These are phyloP conservation scores for Stylosanthes scabra DNA, from an alignment of 331 rosid species.

Conservation along the genomic window DNA sequence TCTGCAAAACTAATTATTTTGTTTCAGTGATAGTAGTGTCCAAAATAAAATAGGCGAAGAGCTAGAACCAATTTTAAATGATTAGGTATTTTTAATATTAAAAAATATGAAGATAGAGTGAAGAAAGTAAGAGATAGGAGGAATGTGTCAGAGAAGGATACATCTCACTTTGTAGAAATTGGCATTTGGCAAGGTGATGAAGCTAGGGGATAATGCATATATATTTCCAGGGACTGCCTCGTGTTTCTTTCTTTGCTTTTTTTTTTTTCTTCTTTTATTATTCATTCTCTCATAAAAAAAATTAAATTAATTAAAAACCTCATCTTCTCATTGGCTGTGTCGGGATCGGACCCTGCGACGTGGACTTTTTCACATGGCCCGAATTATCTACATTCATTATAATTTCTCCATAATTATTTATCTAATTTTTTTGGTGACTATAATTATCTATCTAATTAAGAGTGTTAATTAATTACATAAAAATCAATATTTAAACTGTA, in stretches of 20 bases:
- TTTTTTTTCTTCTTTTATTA: background rate
- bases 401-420: background rate
- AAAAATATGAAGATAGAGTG: background rate
- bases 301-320: constrained; percentile 31
- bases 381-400: background rate
- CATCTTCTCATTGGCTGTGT: constrained; percentile 42
- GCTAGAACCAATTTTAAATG: background rate
- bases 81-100: too few relatives aligned
- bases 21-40: too few relatives aligned
- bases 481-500: too few relatives aligned
- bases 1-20: too few relatives aligned
- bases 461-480: too few relatives aligned
- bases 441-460: too few relatives aligned
- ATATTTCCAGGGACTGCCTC: constrained; percentile 1
- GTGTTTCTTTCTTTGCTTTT: constrained; percentile 5
- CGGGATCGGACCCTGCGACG: constrained; percentile 44
- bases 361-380: constrained; percentile 57
- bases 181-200: constrained; percentile 11
- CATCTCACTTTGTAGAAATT: constrained; percentile 51
- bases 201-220: constrained; percentile 32
- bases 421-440: too few relatives aligned
- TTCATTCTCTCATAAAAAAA: background rate
- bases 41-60: too few relatives aligned
- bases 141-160: constrained; percentile 57
- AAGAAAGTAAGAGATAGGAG: constrained; percentile 40